Base-by-base conservation (phyloP, 177 flowering plant species). In the Vitis hybrid region DNA sequence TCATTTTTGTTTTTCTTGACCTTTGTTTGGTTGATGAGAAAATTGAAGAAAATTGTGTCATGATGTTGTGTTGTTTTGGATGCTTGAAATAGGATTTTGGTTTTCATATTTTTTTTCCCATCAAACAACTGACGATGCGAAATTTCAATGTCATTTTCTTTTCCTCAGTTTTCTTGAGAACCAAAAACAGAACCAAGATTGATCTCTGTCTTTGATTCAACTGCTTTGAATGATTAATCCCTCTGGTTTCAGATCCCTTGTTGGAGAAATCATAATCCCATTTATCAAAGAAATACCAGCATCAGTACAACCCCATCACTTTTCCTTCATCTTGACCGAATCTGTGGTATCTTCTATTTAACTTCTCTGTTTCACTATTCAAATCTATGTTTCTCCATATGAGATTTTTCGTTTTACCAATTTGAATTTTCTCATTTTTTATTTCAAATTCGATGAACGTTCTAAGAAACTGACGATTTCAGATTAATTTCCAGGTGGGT, bases 401-500 rank as follows among this genome's bases (percentile, higher is more conserved):
- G 22, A 17, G 22, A 18, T 58, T 19, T 14, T 58, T 18, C 20
- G 11, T 18, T 6, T 19, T 19, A 18, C 31, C 28, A 20, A 58
- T 58, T 19, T 20, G 18, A 58, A 17, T 11, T 58, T 14, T 15
- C 0, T 28, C 31, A 28, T 28, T 28, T 28, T 28, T 28, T 28
- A 28, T 28, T 28, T 28, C 31, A 28, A 4, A 28, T 28, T 28
- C 31, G 31, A 28, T 28, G 0, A 28, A 28, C 31, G 31, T 28
- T 28, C 31, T 28, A 28, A 28, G 31, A 28, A 28, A 28, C 31
- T 28, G 5, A 5, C 58, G 17, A 11, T 24, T 24, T 0, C 2
- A 5, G 13, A 19, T 13, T 50, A 17, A 52, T 56, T 69, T 55
- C 11, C 69, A 64, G 69, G 70, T 70, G 62, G 62, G 56, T 53